Evolutionary conservation across 2,329 filamentous ascomycete genomes (phyloP).

Genomic region (Anthostomella pinea): DNA sequence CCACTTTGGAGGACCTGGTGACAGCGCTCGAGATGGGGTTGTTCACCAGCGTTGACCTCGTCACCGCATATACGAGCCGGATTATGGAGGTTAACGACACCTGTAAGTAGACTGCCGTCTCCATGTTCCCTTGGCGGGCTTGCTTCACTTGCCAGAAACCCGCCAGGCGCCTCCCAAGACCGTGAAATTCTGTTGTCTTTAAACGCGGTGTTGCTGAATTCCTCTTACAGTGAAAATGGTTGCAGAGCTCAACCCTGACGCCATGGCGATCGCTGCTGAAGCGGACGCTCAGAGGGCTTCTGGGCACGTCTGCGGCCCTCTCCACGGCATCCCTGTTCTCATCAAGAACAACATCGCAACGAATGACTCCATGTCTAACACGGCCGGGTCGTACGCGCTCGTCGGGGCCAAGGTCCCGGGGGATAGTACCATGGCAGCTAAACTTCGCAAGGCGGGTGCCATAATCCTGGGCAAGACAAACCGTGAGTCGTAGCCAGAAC

Average conservation of each 20-base stretch:
- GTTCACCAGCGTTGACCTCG: conserved; percentile 31
- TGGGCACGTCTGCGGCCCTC: conserved; percentile 36
- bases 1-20: conserved; percentile 25
- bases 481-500: too few relatives aligned
- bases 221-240: too few relatives aligned
- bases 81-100: too few relatives aligned
- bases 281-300: conserved; percentile 31
- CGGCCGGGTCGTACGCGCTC: conserved; percentile 61
- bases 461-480: conserved; percentile 63
- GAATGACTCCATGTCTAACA: conserved; percentile 60
- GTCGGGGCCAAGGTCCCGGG: conserved; percentile 53
- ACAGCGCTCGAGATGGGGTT: conserved; percentile 21
- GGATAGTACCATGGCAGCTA: conserved; percentile 58
- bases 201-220: too few relatives aligned
- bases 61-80: conserved; percentile 31
- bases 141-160: too few relatives aligned
- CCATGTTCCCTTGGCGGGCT: too few relatives aligned
- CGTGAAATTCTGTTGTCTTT: too few relatives aligned
- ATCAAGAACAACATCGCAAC: conserved; percentile 69
- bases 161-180: too few relatives aligned
- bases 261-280: conserved; percentile 34
- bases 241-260: conserved; percentile 37
- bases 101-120: too few relatives aligned
- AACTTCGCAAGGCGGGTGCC: conserved; percentile 58
- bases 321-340: conserved; percentile 64